A percentile compares a stretch with the other conserved stretches of the same genome.
Evolutionary conservation across 441 rosid species (phyloP).

Genomic region (Adansonia grandidieri): DNA sequence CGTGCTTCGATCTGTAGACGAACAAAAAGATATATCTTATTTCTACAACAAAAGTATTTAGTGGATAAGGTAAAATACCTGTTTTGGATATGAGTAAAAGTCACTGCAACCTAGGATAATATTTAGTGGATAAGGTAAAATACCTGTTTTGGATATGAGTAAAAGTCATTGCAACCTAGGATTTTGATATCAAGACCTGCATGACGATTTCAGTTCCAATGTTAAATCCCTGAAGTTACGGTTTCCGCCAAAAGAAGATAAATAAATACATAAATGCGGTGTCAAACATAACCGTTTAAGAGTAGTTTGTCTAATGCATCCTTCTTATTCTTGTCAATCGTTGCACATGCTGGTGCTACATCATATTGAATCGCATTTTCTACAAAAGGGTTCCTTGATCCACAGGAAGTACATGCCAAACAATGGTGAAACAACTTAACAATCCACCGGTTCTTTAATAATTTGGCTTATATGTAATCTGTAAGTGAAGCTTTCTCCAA

Average conservation of each 20-base stretch:
- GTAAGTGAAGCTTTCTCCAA: too few species aligned
- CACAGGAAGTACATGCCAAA: constrained; percentile 47
- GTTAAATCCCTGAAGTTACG: constrained; percentile 32
- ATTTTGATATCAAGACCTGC: constrained; percentile 92
- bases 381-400: constrained; percentile 85
- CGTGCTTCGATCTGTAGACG: constrained; percentile 74
- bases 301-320: constrained; percentile 69
- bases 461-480: neutral
- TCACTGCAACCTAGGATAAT: constrained; percentile 92
- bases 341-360: constrained; percentile 78
- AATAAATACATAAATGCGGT: constrained; percentile 9
- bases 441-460: constrained; percentile 5
- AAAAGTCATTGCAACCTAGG: constrained; percentile 93
- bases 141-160: constrained; percentile 83
- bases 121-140: constrained; percentile 8
- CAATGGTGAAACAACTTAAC: neutral
- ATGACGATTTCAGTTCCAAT: constrained; percentile 31
- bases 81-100: constrained; percentile 80
- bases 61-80: constrained; percentile 47
- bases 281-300: constrained; percentile 64
- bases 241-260: neutral
- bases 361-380: constrained; percentile 82
- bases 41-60: neutral
- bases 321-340: constrained; percentile 50
- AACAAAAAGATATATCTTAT: constrained; percentile 5